Evolutionary conservation across 495 filamentous ascomycete genomes (phyloP), one percentile per base, ranked within the genome.

Genomic region (Rhypophila decipiens): DNA sequence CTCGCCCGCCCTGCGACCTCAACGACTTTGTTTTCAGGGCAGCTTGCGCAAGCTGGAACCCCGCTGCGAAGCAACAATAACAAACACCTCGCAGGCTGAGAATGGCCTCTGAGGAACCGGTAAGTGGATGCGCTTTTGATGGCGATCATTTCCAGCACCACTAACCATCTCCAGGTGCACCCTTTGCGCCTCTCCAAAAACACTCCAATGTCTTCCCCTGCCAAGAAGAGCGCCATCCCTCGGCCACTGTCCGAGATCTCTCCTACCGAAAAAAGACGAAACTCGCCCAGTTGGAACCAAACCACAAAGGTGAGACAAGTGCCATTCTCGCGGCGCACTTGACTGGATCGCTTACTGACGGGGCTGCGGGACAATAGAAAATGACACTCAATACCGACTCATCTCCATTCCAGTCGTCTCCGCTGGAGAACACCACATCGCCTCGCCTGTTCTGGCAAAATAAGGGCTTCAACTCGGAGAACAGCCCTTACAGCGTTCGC

Each of bases 391-490:
- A 73, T 52, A 74, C 71, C 39, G 85, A 90, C 46, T 84, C 84
- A 24, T 84, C 86, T 38, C 79, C 84, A 44, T 87, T 86, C 70
- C 85, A 89, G 58, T 77, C 82, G 17, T 89, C 87, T 3, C 87
- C 85, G 18, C 73, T 84, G 56, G 74, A 61, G 42, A 53, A 64
- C 50, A 73, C 82, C 22, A 78, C 84, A 27, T 90, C 88, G 12
- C 82, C 87, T 21, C 85, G 85, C 43, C 69, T 84, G 13, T 95
- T 93, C 66, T 95, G 90, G 89, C 83, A 93, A 61, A 86, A 80
- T 49, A 83, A 83, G 39, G 86, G 87, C 51, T 80, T 76, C 55
- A 76, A 80, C 24, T 66, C 73, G 5, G 88, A 95, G 61, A 94
- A 94, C 69, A 71, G 24, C 8, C 34, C 42, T 12, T 80, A 81